Conservation (phyloP, 2,329 filamentous ascomycete genomes). For the Mycosphaerella sp. region DNA sequence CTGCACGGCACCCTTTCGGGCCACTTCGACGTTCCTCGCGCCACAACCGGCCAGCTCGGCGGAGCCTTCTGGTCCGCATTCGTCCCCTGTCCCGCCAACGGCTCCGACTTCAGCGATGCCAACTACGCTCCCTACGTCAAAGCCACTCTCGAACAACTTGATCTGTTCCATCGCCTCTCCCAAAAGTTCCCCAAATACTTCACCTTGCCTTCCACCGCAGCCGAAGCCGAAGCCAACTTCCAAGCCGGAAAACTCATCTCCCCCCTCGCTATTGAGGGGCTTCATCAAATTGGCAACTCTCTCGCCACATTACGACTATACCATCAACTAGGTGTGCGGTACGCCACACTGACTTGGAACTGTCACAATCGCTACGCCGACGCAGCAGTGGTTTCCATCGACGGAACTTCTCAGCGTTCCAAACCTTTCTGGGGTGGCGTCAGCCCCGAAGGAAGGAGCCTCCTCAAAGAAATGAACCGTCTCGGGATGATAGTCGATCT, state of each 20-base stretch:
- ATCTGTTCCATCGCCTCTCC: conserved; percentile 61
- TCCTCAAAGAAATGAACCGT: conserved; percentile 88
- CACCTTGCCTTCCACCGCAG: conserved; percentile 56
- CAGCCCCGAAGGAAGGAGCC: conserved; percentile 58
- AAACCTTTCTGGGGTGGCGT: conserved; percentile 65
- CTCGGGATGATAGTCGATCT: conserved; percentile 92
- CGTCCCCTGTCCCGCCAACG: conserved; percentile 66
- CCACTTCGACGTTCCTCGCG: conserved; percentile 74
- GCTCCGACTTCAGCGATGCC: conserved; percentile 65
- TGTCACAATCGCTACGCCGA: conserved; percentile 89
- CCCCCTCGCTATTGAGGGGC: conserved; percentile 73
- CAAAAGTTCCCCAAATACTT: conserved; percentile 62
- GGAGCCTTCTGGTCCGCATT: conserved; percentile 94
- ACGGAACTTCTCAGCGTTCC: conserved; percentile 36
- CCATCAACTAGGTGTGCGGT: conserved; percentile 72
- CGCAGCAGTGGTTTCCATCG: conserved; percentile 61
- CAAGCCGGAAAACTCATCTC: conserved; percentile 56
- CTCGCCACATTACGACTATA: conserved; percentile 68
- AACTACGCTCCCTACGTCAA: conserved; percentile 63
- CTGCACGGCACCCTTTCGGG: conserved; percentile 59
- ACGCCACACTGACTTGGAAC: conserved; percentile 86
- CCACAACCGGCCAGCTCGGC: conserved; percentile 64
- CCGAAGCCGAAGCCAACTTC: conserved; percentile 54
- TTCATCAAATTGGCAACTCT: conserved; percentile 90
- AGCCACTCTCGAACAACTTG: conserved; percentile 67